A percentile compares a stretch with the other conserved stretches of the same genome.
Evolutionary conservation across 1,284 basidiomycete genomes (phyloP).

Genomic region (Pholiota adiposa): DNA sequence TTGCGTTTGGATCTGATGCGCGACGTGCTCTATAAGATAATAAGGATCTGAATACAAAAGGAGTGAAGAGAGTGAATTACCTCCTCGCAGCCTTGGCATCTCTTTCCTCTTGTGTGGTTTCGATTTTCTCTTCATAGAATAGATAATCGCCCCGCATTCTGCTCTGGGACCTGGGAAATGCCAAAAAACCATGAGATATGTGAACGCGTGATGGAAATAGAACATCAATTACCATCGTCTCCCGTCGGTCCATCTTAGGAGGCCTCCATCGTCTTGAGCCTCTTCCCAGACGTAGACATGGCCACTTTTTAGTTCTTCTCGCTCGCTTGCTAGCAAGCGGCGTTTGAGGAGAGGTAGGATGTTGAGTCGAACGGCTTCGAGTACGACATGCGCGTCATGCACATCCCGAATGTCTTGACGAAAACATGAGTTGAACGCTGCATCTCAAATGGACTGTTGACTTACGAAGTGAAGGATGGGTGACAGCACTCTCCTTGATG

Average conservation of each 20-base stretch:
- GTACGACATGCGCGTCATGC: constrained; percentile 68
- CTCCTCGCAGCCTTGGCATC: constrained; percentile 74
- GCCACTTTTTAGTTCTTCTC: constrained; percentile 68
- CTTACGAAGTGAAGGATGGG: constrained; percentile 64
- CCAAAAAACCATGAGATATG: neutral
- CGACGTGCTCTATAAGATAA: constrained; percentile 53
- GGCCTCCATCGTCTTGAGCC: constrained; percentile 75
- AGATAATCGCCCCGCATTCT: constrained; percentile 81
- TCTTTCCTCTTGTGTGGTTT: constrained; percentile 73
- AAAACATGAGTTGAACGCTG: constrained; percentile 17
- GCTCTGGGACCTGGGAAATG: constrained; percentile 69
- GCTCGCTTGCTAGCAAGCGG: constrained; percentile 66
- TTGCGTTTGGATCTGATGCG: constrained; percentile 61
- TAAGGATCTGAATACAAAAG: neutral
- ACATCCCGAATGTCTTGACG: constrained; percentile 71
- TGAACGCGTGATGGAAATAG: neutral
- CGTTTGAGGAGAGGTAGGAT: constrained; percentile 72
- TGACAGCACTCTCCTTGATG: constrained; percentile 39
- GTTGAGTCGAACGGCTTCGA: constrained; percentile 75
- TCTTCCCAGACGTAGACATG: constrained; percentile 86
- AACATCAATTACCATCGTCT: constrained; percentile 59
- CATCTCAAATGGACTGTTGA: constrained; percentile 12
- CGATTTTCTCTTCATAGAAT: constrained; percentile 80
- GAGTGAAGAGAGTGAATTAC: constrained; percentile 36
- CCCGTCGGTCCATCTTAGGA: constrained; percentile 80